Conservation (phyloP, 768 basidiomycete genomes). For the Cystobasidium onofrii region DNA sequence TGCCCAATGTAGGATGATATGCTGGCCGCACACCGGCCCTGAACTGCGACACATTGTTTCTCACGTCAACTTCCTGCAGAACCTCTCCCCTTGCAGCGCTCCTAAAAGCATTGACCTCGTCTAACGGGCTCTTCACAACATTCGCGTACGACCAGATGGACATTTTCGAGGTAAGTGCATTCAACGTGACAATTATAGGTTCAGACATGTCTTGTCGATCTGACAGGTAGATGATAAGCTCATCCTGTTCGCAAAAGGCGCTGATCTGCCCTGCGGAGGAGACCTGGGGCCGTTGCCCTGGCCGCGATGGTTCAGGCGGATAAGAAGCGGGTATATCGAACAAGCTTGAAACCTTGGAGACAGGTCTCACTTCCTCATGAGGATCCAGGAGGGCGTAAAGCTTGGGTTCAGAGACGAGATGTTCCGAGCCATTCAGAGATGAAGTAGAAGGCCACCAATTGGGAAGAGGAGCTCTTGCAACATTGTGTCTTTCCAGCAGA, state of each 20-base stretch:
- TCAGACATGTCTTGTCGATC: background rate
- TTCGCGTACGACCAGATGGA: conserved; percentile 30
- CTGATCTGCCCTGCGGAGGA: background rate
- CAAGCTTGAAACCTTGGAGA: background rate
- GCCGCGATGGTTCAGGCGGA: background rate
- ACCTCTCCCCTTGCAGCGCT: background rate
- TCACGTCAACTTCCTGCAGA: background rate
- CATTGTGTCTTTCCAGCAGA: background rate
- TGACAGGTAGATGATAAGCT: conserved; percentile 2
- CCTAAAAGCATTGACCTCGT: background rate
- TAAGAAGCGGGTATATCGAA: background rate
- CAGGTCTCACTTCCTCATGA: background rate
- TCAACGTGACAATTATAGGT: conserved; percentile 27
- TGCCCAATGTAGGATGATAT: background rate
- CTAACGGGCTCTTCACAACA: background rate
- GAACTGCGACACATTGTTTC: background rate
- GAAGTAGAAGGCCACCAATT: background rate
- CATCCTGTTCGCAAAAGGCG: background rate
- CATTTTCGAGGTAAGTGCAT: conserved; percentile 8
- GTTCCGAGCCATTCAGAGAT: background rate
- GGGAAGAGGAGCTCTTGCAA: background rate
- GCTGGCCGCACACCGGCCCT: too few species aligned
- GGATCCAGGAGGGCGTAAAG: conserved; percentile 19
- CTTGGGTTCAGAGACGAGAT: background rate
- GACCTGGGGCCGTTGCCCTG: background rate